phyloP scores from a whole-genome alignment of 768 basidiomycete species.

The Rhodocollybia butyracea region DNA sequence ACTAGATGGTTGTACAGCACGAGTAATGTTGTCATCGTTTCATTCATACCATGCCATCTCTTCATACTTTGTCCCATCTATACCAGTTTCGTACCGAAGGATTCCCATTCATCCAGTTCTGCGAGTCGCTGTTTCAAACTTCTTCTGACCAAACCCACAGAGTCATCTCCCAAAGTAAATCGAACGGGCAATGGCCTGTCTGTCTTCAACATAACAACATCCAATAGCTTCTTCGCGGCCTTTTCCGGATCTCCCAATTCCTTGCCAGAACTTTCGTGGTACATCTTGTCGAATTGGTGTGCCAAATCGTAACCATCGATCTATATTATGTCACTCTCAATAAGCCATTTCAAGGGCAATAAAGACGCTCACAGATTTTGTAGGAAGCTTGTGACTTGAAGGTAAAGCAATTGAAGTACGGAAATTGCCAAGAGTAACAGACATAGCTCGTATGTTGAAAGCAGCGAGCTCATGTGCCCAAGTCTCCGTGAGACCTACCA shows the following conservation, averaged over 20 bases:
- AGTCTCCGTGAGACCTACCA: background rate
- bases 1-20: too few species aligned
- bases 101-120: conserved; percentile 13
- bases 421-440: conserved; percentile 12
- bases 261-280: conserved; percentile 4
- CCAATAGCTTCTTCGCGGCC: conserved; percentile 12
- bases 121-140: background rate
- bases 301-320: conserved; percentile 12
- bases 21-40: too few species aligned
- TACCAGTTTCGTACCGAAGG: background rate
- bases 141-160: background rate
- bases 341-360: background rate
- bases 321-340: background rate
- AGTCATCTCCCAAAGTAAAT: conserved; percentile 6
- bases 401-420: conserved; percentile 13
- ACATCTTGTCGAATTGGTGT: conserved; percentile 7
- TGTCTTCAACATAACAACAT: conserved; percentile 6
- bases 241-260: conserved; percentile 15
- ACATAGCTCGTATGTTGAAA: conserved; percentile 7
- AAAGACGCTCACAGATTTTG: background rate
- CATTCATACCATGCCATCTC: background rate
- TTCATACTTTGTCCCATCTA: conserved; percentile 1
- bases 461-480: conserved; percentile 4
- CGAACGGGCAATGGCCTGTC: conserved; percentile 9
- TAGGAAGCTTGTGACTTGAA: conserved; percentile 4